Evolutionary conservation across 1,284 basidiomycete genomes (phyloP).

Genomic region (Athelia sp.): DNA sequence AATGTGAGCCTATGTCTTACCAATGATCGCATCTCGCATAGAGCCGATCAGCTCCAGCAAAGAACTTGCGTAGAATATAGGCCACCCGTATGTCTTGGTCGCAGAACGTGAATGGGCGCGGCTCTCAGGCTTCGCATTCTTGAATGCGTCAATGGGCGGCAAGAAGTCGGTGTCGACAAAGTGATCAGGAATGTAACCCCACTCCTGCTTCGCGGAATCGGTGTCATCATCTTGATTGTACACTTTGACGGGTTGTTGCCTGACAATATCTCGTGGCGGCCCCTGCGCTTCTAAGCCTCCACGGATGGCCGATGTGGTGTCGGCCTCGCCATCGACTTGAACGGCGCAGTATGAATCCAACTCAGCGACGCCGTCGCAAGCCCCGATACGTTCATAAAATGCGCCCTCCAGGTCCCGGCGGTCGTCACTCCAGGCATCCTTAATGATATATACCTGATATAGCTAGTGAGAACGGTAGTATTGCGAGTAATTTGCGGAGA

Average conservation of each 20-base stretch:
- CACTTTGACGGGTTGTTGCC: not conserved
- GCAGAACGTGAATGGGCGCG: not conserved
- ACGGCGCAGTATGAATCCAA: conserved; percentile 4
- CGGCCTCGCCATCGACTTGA: not conserved
- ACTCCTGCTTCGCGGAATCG: no score
- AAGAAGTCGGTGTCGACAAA: not conserved
- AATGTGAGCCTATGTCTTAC: not conserved
- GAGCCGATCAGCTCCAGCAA: not conserved
- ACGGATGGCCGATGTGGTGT: not conserved
- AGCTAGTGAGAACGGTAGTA: no score
- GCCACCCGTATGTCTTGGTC: not conserved
- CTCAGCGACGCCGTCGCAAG: conserved; percentile 1
- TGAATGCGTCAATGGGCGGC: not conserved
- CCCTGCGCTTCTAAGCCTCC: not conserved
- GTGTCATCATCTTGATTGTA: not conserved
- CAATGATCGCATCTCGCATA: not conserved
- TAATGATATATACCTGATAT: no score
- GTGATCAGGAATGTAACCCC: not conserved
- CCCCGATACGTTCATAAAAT: no score
- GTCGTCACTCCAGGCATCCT: no score
- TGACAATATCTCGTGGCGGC: not conserved
- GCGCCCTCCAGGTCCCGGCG: no score
- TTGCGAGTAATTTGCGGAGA: no score
- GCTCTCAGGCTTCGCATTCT: not conserved
- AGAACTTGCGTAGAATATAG: not conserved